Evolutionary conservation across 495 filamentous ascomycete species (phyloP), one percentile per base, ranked within the genome.

Genomic region (Aspergillus ostianus): DNA sequence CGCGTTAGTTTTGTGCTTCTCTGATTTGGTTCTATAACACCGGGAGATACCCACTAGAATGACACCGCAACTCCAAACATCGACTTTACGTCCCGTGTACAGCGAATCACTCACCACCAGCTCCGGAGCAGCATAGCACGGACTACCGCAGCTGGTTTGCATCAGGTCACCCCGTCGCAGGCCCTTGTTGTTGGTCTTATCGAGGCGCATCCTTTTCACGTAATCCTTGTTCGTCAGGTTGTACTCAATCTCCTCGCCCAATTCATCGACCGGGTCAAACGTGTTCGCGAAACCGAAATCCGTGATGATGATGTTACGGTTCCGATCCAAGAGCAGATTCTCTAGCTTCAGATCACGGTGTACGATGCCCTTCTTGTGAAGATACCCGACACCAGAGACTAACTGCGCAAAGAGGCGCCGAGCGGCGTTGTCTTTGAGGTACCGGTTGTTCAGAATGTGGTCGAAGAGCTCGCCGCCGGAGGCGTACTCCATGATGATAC

Each of bases 211-310:
- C 50, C 85, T 79, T 77, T 91, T 92, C 55, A 96, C 88, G 68
- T 87, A 95, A 13, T 96, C 90, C 60, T 89, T 86, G 67, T 94
- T 91, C 12, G 85, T 84, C 49, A 98, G 74, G 60, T 90, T 92
- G 69, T 92, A 82, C 74, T 98, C 95, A 60, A 97, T 87, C 58
- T 96, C 93, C 55, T 96, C 91, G 5, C 84, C 85, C 26, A 99
- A 80, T 69, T 96, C 92, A 70, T 98, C 95, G 29, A 76, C 69
- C 1, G 94, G 86, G 70, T 96, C 87, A 70, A 99, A 99, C 4
- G 92, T 98, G 71, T 99, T 99, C 51, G 94, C 94, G 73, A 99
- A 99, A 4, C 94, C 94, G 72, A 99, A 99, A 75, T 99, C 94
- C 0, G 94, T 98, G 72, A 99, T 98, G 77, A 99, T 98, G 70